These are phyloP conservation scores for Paraphoma sp. DNA, from an alignment of 2,329 filamentous ascomycete genomes.

Conservation along the genomic window DNA sequence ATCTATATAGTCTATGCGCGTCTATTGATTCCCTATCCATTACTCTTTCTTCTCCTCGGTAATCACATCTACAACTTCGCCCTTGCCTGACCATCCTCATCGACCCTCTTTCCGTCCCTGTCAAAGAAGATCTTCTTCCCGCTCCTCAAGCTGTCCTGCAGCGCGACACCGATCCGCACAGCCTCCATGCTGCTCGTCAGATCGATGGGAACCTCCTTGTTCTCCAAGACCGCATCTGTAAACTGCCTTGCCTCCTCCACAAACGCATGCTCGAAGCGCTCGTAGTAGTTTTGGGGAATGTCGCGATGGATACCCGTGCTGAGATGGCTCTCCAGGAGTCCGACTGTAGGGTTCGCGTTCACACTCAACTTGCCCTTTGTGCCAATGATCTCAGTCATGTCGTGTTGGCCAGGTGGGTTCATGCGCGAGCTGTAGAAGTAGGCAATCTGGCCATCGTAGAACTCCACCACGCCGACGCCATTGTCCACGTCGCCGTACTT, in stretches of 20 bases:
- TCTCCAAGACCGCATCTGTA: slow-evolving; percentile 64
- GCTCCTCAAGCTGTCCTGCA: slow-evolving; percentile 53
- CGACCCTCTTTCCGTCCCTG: slow-evolving; percentile 57
- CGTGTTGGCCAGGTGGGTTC: slow-evolving; percentile 73
- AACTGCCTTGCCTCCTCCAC: slow-evolving; percentile 70
- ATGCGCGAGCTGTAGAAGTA: slow-evolving; percentile 70
- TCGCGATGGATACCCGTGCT: slow-evolving; percentile 62
- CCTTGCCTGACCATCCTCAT: slow-evolving; percentile 31
- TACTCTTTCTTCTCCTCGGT: too few relatives aligned
- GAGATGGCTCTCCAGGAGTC: slow-evolving; percentile 64
- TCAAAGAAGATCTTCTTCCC: slow-evolving; percentile 63
- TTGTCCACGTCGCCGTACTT: slow-evolving; percentile 68
- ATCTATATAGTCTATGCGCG: too few relatives aligned
- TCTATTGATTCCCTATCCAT: too few relatives aligned
- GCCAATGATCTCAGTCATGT: slow-evolving; percentile 71
- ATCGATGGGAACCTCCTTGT: slow-evolving; percentile 62
- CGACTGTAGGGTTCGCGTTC: slow-evolving; percentile 64
- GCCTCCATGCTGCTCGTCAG: slow-evolving; percentile 64
- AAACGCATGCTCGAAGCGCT: slow-evolving; percentile 68
- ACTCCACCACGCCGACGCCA: slow-evolving; percentile 69
- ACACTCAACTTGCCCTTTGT: slow-evolving; percentile 69
- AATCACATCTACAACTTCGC: slow-evolving; percentile 43
- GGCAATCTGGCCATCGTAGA: slow-evolving; percentile 67
- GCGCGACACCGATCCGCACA: slow-evolving; percentile 64
- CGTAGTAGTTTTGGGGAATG: slow-evolving; percentile 68